Base-by-base conservation (phyloP, 2,329 filamentous ascomycete species). In the Rutstroemia sydowiana region DNA sequence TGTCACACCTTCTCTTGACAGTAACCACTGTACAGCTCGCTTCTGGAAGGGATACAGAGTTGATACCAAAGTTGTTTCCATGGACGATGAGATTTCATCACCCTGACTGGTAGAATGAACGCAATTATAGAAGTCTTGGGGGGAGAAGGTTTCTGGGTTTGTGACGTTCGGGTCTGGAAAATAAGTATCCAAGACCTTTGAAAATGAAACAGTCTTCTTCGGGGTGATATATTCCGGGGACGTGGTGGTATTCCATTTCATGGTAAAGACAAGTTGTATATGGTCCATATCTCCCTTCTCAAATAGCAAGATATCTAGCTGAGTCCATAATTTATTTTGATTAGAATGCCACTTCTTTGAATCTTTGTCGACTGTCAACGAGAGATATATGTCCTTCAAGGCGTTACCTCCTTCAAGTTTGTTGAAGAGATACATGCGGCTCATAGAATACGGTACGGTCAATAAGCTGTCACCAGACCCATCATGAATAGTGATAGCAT, bases 31-130 rank as follows among this genome's bases (percentile, higher is more conserved):
- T 2, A 90, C 72, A 1, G 85, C 78, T 54, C 85, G 73, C 51
- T 79, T 79, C 65, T 91, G 87, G 54, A 89, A 91, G 0, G 85
- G 85, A 63, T 82, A 90, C 0, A 90, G 68, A 0, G 68, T 70
- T 1, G 80, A 74, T 41, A 69, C 69, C 46, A 76, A 70, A 23
- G 66, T 68, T 0, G 80, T 65, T 2, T 68, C 34, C 32, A 80
- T 69, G 0, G 68, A 65, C 1, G 64, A 59, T 0, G 73, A 53
- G 3, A 65, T 58, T 14, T 63, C 53, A 48, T 76, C 71, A 5
- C 69, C 61, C n/a, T 70, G 70, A 10, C 70, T 57, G 1, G 87
- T 82, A 2, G 83, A 75, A 61, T 82, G 77, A 1, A 86, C 82
- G 14, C 80, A 79, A 48, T 85, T 76, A 61, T 90, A 91, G 63